Evolutionary conservation across 2,329 filamentous ascomycete species (phyloP).

Genomic region (Penicillium capsulatum): DNA sequence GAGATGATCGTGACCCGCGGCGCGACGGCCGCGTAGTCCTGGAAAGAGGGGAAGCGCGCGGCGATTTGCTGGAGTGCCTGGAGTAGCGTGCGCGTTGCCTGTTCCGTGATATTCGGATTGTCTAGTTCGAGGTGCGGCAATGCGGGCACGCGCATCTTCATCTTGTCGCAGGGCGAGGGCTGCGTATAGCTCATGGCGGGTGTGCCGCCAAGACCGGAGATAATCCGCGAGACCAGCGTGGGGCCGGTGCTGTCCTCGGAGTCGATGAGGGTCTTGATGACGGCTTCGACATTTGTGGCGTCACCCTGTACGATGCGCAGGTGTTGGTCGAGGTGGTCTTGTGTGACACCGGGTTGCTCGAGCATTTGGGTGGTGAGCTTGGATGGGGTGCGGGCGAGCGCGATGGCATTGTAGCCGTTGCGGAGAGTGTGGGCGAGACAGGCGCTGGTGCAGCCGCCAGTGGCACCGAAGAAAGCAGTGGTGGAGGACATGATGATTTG

Average conservation of each 20-base stretch:
- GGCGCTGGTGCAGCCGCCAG: conserved; percentile 46
- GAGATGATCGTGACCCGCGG: conserved; percentile 31
- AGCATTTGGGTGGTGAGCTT: conserved; percentile 46
- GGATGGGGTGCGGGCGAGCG: conserved; percentile 48
- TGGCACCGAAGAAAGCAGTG: conserved; percentile 52
- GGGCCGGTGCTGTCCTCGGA: conserved; percentile 6
- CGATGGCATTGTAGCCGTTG: conserved; percentile 43
- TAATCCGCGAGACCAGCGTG: conserved; percentile 41
- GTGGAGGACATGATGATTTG: conserved; percentile 23
- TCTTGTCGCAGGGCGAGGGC: conserved; percentile 12
- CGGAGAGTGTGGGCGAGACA: conserved; percentile 44
- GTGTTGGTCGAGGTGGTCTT: conserved; percentile 33
- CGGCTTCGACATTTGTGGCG: conserved; percentile 39
- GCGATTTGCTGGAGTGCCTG: conserved; percentile 20
- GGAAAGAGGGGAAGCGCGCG: conserved; percentile 1
- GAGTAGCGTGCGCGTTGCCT: conserved; percentile 26
- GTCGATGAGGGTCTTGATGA: conserved; percentile 36
- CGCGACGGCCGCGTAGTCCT: conserved; percentile 6
- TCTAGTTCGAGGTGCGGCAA: conserved; percentile 25
- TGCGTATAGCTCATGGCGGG: conserved; percentile 21
- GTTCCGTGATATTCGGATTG: conserved; percentile 33
- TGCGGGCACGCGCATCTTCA: conserved; percentile 9
- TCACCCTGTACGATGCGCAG: conserved; percentile 49
- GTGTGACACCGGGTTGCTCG: conserved; percentile 37
- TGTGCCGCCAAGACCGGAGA: conserved; percentile 47